These are phyloP conservation scores for Jimgerdemannia flammicorona DNA, from an alignment of 192 early-diverging fungal genomes.

Conservation along the genomic window DNA sequence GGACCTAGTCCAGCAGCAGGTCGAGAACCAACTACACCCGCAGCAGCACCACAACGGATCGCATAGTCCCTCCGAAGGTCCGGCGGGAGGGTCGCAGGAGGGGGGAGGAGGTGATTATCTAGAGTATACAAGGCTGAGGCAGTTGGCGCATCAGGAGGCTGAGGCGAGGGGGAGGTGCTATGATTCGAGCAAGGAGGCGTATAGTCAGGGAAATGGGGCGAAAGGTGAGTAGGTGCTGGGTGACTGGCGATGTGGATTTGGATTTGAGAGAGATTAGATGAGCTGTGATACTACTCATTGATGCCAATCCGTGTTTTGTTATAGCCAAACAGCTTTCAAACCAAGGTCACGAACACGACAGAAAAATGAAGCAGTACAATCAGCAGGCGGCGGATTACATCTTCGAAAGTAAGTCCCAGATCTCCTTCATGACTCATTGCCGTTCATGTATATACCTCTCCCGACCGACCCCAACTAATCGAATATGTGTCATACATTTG, in stretches of 20 bases:
- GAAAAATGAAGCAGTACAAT: constrained; percentile 54
- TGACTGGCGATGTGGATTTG: neutral
- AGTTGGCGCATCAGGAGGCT: constrained; percentile 43
- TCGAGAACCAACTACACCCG: neutral
- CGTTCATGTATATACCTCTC: neutral
- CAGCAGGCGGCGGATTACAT: constrained; percentile 45
- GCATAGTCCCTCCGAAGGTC: neutral
- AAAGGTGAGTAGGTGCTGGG: constrained; percentile 21
- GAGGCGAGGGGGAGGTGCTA: constrained; percentile 40
- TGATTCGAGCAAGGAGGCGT: constrained; percentile 44
- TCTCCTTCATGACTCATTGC: neutral
- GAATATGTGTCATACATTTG: neutral
- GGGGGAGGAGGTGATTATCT: constrained; percentile 13
- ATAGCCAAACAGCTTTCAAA: constrained; percentile 46
- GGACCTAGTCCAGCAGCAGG: neutral
- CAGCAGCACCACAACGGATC: constrained; percentile 13
- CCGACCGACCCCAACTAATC: neutral
- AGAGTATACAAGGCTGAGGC: constrained; percentile 24
- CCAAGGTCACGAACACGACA: constrained; percentile 51
- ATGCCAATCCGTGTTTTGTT: neutral
- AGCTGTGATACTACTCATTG: neutral
- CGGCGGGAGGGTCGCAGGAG: neutral
- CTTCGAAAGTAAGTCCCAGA: constrained; percentile 32
- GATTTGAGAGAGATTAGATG: neutral
- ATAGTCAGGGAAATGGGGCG: constrained; percentile 38